phyloP scores from a whole-genome alignment of 1,284 basidiomycete genomes.

The Cutaneotrichosporon dermatis region DNA sequence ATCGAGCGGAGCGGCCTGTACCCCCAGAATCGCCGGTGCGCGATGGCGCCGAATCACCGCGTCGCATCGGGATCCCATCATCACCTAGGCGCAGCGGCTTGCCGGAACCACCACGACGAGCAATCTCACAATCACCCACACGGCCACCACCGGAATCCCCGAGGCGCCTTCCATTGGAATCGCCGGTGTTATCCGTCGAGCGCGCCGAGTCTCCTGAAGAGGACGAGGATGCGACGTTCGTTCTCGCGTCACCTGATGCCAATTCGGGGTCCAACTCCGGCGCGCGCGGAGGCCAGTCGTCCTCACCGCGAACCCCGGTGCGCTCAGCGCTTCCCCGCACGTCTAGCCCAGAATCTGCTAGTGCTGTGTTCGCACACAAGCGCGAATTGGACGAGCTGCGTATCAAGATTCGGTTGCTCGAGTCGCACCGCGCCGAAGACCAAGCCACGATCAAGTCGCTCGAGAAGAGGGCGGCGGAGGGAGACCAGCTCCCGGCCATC shows the following conservation, averaged over 20 bases:
- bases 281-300: too few relatives aligned
- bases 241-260: not conserved
- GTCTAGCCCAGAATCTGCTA: conserved; percentile 15
- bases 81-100: not conserved
- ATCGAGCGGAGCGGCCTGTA: not conserved
- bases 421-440: conserved; percentile 81
- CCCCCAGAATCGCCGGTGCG: not conserved
- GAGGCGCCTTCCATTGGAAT: not conserved
- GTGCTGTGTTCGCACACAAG: conserved; percentile 30
- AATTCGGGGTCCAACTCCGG: not conserved
- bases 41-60: too few relatives aligned
- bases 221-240: not conserved
- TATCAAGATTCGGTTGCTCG: conserved; percentile 76
- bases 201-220: not conserved
- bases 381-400: conserved; percentile 68
- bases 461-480: conserved; percentile 76
- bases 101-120: not conserved
- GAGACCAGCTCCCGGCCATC: conserved; percentile 76
- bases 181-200: not conserved
- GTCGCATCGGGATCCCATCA: not conserved
- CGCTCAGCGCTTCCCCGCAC: not conserved
- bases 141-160: not conserved
- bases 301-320: too few relatives aligned
- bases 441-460: conserved; percentile 74
- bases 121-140: too few relatives aligned